These are phyloP conservation scores for Phytophthora niederhauseri DNA, from an alignment of 352 stramenopile genomes.

Conservation along the genomic window DNA sequence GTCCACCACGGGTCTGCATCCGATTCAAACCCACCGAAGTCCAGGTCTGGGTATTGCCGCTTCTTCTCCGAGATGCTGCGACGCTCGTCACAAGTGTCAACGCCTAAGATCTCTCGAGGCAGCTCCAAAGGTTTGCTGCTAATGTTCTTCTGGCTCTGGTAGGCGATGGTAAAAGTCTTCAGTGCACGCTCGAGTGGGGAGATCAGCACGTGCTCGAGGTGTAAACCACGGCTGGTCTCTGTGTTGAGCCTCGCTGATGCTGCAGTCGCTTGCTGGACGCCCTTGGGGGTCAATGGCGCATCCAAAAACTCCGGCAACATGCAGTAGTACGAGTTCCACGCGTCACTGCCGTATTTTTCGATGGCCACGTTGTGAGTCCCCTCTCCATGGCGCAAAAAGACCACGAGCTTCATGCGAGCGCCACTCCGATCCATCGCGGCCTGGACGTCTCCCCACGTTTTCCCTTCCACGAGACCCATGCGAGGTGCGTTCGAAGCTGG, in stretches of 20 bases:
- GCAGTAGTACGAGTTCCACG: conserved; percentile 35
- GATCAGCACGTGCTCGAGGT: conserved; percentile 29
- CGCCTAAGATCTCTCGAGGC: conserved; percentile 28
- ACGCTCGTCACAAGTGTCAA: conserved; percentile 33
- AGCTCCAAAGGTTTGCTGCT: conserved; percentile 26
- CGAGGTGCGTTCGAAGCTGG: conserved; percentile 24
- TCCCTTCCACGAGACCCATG: conserved; percentile 34
- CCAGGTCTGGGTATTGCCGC: conserved; percentile 23
- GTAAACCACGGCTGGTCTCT: conserved; percentile 22
- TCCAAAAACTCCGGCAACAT: conserved; percentile 35
- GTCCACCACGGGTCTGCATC: conserved; percentile 38
- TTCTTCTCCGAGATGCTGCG: conserved; percentile 31
- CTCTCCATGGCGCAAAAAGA: conserved; percentile 38
- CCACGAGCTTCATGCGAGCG: conserved; percentile 26
- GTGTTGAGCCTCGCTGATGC: conserved; percentile 20
- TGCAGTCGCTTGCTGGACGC: conserved; percentile 27
- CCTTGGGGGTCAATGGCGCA: conserved; percentile 26
- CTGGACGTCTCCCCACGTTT: conserved; percentile 36
- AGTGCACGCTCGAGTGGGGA: conserved; percentile 33
- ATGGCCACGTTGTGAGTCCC: conserved; percentile 39
- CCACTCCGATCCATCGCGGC: conserved; percentile 14
- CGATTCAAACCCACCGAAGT: conserved; percentile 29
- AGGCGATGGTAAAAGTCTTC: conserved; percentile 30
- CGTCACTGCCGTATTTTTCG: conserved; percentile 33
- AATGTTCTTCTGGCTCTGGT: conserved; percentile 26